A percentile compares a stretch with the other conserved stretches of the same genome.
phyloP scores from a whole-genome alignment of 2,329 filamentous ascomycete genomes.

The Penicillium freii region DNA sequence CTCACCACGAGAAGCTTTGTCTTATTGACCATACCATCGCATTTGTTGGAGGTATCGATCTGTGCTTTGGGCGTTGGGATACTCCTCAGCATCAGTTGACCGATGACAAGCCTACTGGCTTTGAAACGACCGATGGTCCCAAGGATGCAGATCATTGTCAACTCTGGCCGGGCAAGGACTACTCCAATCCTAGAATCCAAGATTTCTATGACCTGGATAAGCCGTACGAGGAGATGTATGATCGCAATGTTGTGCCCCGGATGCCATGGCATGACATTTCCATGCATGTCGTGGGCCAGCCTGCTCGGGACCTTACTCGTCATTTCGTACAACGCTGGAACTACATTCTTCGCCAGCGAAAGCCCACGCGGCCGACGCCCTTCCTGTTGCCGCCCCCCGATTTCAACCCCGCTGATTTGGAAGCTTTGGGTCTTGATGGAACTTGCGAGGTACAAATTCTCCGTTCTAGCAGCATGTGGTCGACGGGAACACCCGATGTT shows the following conservation, averaged over 20 bases:
- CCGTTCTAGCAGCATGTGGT: slow-evolving; percentile 88
- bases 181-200: slow-evolving; percentile 91
- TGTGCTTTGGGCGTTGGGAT: slow-evolving; percentile 97
- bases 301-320: slow-evolving; percentile 85
- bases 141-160: slow-evolving; percentile 92
- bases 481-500: slow-evolving; percentile 76
- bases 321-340: slow-evolving; percentile 99
- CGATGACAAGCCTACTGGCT: slow-evolving; percentile 93
- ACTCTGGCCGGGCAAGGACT: slow-evolving; percentile 96
- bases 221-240: slow-evolving; percentile 98
- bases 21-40: slow-evolving; percentile 94
- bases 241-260: slow-evolving; percentile 78
- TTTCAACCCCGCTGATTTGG: slow-evolving; percentile 79
- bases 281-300: slow-evolving; percentile 97
- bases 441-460: slow-evolving; percentile 97
- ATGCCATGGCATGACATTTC: slow-evolving; percentile 99
- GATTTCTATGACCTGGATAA: slow-evolving; percentile 93
- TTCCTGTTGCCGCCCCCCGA: slow-evolving; percentile 93
- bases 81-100: slow-evolving; percentile 87
- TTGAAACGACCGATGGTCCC: slow-evolving; percentile 72
- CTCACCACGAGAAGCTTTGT: slow-evolving; percentile 97
- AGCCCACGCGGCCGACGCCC: slow-evolving; percentile 87
- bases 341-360: slow-evolving; percentile 87
- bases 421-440: slow-evolving; percentile 82
- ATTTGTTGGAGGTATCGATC: slow-evolving; percentile 91